phyloP scores from a whole-genome alignment of 176 grass and related monocot genomes.

The Avena insularis region DNA sequence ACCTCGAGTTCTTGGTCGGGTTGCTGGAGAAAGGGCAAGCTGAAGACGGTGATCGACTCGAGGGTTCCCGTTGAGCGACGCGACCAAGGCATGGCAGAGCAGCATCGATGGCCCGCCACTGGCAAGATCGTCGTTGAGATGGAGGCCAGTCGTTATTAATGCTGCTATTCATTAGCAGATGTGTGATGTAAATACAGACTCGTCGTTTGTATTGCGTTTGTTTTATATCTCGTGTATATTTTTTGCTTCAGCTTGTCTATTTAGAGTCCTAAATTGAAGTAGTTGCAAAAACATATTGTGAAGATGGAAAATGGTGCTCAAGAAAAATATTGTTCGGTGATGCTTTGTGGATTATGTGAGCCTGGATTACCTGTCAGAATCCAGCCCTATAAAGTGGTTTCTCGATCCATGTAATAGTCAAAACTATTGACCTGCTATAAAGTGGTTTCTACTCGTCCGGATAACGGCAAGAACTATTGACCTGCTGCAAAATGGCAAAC shows the following conservation, averaged over 20 bases:
- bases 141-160: background rate
- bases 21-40: slow-evolving; percentile 58
- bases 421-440: too few relatives aligned
- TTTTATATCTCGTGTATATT: background rate
- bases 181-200: background rate
- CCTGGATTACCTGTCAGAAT: background rate
- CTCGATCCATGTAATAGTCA: background rate
- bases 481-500: background rate
- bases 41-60: slow-evolving; percentile 66
- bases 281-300: background rate
- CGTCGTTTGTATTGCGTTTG: background rate
- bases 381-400: background rate
- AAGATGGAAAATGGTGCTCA: background rate
- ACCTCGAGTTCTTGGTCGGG: slow-evolving; percentile 68
- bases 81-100: slow-evolving; percentile 56
- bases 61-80: slow-evolving; percentile 50
- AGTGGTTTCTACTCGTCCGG: background rate
- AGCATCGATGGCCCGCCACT: slow-evolving; percentile 72
- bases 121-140: slow-evolving; percentile 75
- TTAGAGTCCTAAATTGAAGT: background rate
- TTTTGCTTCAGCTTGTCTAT: background rate
- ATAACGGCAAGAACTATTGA: background rate
- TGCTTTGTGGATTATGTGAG: background rate
- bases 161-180: background rate
- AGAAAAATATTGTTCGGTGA: background rate